Conservation (phyloP, 2,329 filamentous ascomycete species). For the Didymella glomerata region DNA sequence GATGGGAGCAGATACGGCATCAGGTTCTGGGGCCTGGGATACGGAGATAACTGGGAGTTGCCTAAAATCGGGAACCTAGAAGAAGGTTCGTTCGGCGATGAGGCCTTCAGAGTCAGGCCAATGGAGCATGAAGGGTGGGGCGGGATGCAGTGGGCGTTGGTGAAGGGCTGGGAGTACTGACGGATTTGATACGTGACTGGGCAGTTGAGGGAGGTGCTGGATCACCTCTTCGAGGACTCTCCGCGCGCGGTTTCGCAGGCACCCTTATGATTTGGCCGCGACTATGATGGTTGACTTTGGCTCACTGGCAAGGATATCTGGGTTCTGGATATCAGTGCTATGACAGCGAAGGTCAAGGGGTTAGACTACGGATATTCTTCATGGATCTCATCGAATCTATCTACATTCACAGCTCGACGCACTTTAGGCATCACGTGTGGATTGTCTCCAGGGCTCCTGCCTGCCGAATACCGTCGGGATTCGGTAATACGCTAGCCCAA, state of each 20-base stretch:
- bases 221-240: neutral
- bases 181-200: neutral
- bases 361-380: neutral
- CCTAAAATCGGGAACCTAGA: neutral
- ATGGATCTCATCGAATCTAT: neutral
- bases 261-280: too few species aligned
- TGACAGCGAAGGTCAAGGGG: neutral
- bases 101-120: conserved; percentile 27
- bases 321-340: neutral
- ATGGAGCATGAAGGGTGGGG: conserved; percentile 33
- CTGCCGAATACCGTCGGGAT: too few species aligned
- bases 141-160: conserved; percentile 31
- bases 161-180: conserved; percentile 14
- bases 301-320: neutral
- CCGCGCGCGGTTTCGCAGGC: too few species aligned
- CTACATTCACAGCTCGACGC: neutral
- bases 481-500: too few species aligned
- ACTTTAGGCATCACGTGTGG: too few species aligned
- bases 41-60: conserved; percentile 8
- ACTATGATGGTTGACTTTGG: too few species aligned
- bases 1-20: conserved; percentile 33
- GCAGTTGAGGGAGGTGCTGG: neutral
- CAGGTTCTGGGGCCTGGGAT: conserved; percentile 24
- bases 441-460: too few species aligned
- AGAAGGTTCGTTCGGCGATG: conserved; percentile 13